Conservation (phyloP, 179 eudicot species). For the Monotropa hypopitys region DNA sequence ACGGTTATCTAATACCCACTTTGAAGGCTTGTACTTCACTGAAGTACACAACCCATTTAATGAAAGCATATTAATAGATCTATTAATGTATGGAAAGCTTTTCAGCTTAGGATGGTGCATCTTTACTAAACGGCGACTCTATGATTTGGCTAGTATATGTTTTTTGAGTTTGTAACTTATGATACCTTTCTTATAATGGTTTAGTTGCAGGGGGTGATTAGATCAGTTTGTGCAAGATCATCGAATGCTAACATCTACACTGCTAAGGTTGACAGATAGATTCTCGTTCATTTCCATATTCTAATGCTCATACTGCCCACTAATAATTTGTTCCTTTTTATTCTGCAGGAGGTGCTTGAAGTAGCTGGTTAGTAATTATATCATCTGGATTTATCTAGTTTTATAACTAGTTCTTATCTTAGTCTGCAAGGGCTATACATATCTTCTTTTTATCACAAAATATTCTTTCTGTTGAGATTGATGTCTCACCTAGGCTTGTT, state of each 20-base stretch:
- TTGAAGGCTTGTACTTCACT: background rate
- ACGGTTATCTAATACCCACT: background rate
- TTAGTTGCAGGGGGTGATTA: background rate
- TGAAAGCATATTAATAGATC: background rate
- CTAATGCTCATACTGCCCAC: background rate
- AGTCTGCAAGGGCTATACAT: background rate
- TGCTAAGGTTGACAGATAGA: background rate
- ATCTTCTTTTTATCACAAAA: background rate
- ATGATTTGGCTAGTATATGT: background rate
- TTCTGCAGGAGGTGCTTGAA: slow-evolving; percentile 22
- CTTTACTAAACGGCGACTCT: background rate
- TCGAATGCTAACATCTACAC: background rate
- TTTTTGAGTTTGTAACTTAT: background rate
- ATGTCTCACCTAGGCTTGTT: background rate
- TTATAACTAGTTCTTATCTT: background rate
- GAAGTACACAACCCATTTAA: background rate
- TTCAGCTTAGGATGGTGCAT: background rate
- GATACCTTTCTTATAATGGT: background rate
- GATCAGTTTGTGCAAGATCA: background rate
- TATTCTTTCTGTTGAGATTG: background rate
- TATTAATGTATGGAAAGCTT: background rate
- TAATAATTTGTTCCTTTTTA: slow-evolving; percentile 1
- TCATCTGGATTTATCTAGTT: background rate
- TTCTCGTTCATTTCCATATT: background rate
- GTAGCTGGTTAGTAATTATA: slow-evolving; percentile 18